Evolutionary conservation across 805 yeast species (phyloP).

Genomic region (Candida verbasci): DNA sequence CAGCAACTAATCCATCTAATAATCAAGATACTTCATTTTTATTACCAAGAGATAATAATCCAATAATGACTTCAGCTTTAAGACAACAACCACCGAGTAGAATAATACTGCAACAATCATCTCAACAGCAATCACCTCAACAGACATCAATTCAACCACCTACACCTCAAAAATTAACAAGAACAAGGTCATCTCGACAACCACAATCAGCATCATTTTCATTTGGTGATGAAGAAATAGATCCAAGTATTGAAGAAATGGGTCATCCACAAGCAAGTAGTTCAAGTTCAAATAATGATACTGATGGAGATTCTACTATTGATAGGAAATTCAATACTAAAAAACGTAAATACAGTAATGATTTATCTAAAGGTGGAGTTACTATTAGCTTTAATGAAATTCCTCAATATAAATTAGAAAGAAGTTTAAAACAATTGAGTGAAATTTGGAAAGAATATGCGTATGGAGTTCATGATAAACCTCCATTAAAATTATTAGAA

Average conservation of each 20-base stretch:
- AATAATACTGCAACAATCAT: neutral
- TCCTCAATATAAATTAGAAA: constrained; percentile 22
- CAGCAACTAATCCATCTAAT: neutral
- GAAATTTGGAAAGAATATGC: constrained; percentile 59
- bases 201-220: constrained; percentile 6
- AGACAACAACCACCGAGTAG: constrained; percentile 4
- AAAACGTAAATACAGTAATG: constrained; percentile 2
- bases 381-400: constrained; percentile 8
- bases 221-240: constrained; percentile 11
- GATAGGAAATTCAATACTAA: neutral
- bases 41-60: constrained; percentile 8
- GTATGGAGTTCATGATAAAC: constrained; percentile 48
- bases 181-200: neutral
- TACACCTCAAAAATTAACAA: neutral
- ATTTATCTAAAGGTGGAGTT: neutral
- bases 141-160: neutral
- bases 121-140: neutral
- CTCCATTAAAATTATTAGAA: constrained; percentile 48
- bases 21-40: constrained; percentile 5
- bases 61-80: constrained; percentile 7
- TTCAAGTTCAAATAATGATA: no score
- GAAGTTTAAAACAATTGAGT: constrained; percentile 32
- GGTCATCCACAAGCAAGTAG: neutral
- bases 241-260: constrained; percentile 9
- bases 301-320: neutral